These are phyloP conservation scores for Fusarium albosuccineum DNA, from an alignment of 2,329 filamentous ascomycete species.

Conservation along the genomic window DNA sequence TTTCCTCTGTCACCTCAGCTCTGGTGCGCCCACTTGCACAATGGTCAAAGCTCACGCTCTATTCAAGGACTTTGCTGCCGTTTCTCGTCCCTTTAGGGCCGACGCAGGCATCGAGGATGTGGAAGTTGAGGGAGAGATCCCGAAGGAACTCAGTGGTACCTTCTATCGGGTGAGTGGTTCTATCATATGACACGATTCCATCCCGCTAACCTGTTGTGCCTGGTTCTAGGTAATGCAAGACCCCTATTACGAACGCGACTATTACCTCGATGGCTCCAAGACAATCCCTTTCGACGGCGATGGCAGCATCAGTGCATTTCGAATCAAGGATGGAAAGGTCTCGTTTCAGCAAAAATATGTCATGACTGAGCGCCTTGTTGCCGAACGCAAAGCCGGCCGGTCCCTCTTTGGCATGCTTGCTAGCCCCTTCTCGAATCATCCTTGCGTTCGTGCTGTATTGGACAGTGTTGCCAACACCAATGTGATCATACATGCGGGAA, in stretches of 20 bases:
- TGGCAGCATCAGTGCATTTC: constrained; percentile 14
- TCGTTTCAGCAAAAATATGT: constrained; percentile 11
- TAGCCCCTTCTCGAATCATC: constrained; percentile 13
- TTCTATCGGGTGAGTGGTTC: background rate
- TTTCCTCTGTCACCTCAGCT: too few relatives aligned
- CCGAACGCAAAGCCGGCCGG: constrained; percentile 3
- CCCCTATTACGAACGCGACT: constrained; percentile 9
- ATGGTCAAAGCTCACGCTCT: constrained; percentile 3
- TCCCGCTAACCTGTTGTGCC: background rate
- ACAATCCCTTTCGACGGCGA: constrained; percentile 10
- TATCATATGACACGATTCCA: background rate
- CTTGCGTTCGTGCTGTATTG: constrained; percentile 8
- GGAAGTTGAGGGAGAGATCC: background rate
- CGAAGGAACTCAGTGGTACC: background rate
- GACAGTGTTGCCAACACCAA: constrained; percentile 7
- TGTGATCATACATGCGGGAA: background rate
- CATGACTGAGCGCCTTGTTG: background rate
- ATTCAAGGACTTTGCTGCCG: background rate
- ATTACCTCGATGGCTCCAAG: constrained; percentile 4
- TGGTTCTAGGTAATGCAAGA: constrained; percentile 5
- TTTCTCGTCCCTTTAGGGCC: background rate
- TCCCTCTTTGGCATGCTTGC: constrained; percentile 10
- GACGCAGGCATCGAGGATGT: background rate
- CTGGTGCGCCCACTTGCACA: background rate
- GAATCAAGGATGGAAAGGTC: constrained; percentile 8